Evolutionary conservation across 1,284 basidiomycete species (phyloP).

Genomic region (Cryptococcus sp.): DNA sequence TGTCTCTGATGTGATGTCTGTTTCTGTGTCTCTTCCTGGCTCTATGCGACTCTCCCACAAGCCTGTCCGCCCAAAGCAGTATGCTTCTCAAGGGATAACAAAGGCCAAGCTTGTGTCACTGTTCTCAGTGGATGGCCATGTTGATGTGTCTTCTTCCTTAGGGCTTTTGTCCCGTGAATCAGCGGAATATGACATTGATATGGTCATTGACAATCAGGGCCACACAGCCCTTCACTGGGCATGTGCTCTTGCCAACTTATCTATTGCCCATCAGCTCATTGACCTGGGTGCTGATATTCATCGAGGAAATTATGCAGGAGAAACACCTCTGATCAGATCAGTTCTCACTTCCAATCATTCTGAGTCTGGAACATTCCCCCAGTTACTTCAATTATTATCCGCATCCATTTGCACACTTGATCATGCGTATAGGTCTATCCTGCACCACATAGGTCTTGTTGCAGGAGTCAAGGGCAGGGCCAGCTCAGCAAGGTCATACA

Average conservation of each 20-base stretch:
- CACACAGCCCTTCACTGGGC: constrained; percentile 95
- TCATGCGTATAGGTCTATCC: constrained; percentile 76
- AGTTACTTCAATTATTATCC: constrained; percentile 58
- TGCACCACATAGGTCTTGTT: constrained; percentile 92
- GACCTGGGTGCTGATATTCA: constrained; percentile 75
- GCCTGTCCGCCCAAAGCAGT: constrained; percentile 59
- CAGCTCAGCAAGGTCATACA: constrained; percentile 80
- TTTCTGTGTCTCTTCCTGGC: constrained; percentile 31
- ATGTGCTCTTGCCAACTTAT: constrained; percentile 72
- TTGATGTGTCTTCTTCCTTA: constrained; percentile 29
- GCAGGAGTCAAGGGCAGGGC: constrained; percentile 88
- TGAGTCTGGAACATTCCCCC: constrained; percentile 70
- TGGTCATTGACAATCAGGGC: constrained; percentile 86
- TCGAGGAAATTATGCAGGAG: constrained; percentile 87
- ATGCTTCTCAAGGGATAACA: constrained; percentile 53
- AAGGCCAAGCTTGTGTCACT: constrained; percentile 35
- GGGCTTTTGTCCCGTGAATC: constrained; percentile 21
- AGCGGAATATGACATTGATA: constrained; percentile 63
- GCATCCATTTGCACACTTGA: constrained; percentile 84
- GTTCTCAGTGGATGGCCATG: constrained; percentile 27
- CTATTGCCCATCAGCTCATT: constrained; percentile 66
- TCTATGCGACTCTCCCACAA: constrained; percentile 65
- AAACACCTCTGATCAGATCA: constrained; percentile 90
- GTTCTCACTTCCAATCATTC: constrained; percentile 85
- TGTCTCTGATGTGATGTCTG: constrained; percentile 12